phyloP scores from a whole-genome alignment of 306 rosid species.

The Pterocarpus macrocarpus region DNA sequence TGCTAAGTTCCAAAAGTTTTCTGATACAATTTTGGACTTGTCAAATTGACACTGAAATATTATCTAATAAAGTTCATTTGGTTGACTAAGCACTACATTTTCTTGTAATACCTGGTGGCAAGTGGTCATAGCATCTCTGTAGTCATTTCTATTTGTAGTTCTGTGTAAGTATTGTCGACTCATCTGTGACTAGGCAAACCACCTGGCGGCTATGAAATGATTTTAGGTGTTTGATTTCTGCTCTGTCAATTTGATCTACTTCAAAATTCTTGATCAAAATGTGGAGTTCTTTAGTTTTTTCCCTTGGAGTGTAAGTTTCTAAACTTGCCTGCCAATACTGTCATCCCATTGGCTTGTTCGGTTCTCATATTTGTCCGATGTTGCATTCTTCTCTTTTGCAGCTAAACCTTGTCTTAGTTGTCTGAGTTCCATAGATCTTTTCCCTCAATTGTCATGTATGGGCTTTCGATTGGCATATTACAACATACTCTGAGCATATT shows the following conservation, averaged over 20 bases:
- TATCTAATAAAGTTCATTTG: conserved; percentile 8
- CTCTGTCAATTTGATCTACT: conserved; percentile 23
- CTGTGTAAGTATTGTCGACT: neutral
- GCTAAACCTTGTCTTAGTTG: conserved; percentile 25
- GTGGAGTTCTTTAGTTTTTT: conserved; percentile 11
- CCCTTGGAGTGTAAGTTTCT: conserved; percentile 30
- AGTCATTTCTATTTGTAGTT: neutral
- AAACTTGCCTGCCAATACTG: conserved; percentile 1
- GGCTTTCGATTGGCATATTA: too few relatives aligned
- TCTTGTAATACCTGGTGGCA: conserved; percentile 12
- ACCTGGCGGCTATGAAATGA: conserved; percentile 7
- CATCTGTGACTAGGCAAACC: neutral
- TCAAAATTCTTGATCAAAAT: neutral
- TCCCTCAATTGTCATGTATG: conserved; percentile 5
- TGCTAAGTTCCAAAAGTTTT: neutral
- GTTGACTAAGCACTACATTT: conserved; percentile 8
- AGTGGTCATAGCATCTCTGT: conserved; percentile 19
- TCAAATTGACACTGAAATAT: neutral
- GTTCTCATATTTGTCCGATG: neutral
- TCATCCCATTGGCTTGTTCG: neutral
- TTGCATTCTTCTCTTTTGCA: conserved; percentile 18
- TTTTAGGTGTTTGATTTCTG: conserved; percentile 35
- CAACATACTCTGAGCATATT: too few relatives aligned
- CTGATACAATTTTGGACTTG: too few relatives aligned
- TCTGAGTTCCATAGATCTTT: conserved; percentile 12